Base-by-base conservation (phyloP, 495 filamentous ascomycete species). In the Penicillium riverlandense region DNA sequence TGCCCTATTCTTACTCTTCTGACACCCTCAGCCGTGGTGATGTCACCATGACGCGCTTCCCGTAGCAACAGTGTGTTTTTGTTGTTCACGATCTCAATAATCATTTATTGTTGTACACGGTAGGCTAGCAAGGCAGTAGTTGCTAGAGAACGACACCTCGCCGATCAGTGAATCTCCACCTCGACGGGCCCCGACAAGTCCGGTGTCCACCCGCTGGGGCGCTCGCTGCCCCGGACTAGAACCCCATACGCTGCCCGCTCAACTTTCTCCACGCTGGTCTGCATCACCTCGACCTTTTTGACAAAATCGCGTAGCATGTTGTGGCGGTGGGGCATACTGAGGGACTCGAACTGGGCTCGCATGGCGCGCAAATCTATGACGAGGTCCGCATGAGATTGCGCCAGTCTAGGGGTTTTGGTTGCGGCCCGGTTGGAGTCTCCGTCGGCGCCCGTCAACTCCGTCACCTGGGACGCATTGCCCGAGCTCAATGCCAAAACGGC, bases 171-270 rank as follows among this genome's bases (percentile, higher is more conserved):
- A 44, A 58, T 66, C 42, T 75, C 74, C 22, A 72, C 71, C 53
- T 71, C 63, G 36, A 57, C 55, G 5, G 61, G 52, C 10, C 69
- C 76, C 6, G 70, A 74, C 48, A 89, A 54, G 65, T 95, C 91
- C 16, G 91, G 92, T 51, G 88, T 78, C 92, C 92, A 97, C 6
- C 92, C 92, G 50, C 83, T 84, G 4, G 92, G 94, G 44, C 89
- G 70, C 66, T 98, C 92, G 38, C 81, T 83, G 0, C 94, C 92
- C 9, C 94, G 70, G 10, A 98, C 82, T 29, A 81, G 76, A 56
- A 95, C 77, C 8, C 88, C 88, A 66, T 96, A 97, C 11, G 87
- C 82, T 12, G 90, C 82, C 13, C 78, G 76, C 72, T 98, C 92
- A 16, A 97, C 92, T 76, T 98, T 98, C 56, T 86, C 81, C 29